Percentiles rank a stretch among this genome's conserved stretches.
Evolutionary conservation across 768 basidiomycete species (phyloP).

Genomic region (Boletus pseudo-olivaceus): DNA sequence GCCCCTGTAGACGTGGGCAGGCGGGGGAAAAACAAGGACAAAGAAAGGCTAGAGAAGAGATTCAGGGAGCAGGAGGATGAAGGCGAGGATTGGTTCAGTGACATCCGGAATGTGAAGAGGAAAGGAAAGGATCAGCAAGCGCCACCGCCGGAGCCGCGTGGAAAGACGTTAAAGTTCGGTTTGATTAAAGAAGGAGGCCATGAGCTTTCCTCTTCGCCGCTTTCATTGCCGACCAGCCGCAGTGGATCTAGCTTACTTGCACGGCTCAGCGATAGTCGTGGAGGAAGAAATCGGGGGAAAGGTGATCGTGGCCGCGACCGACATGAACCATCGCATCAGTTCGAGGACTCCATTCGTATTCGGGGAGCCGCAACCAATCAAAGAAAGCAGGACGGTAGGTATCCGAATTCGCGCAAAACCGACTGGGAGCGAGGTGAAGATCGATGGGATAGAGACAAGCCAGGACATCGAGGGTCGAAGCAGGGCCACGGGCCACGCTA

Average conservation of each 20-base stretch:
- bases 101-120: constrained; percentile 29
- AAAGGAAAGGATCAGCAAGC: constrained; percentile 21
- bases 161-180: constrained; percentile 38
- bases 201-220: constrained; percentile 18
- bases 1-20: constrained; percentile 62
- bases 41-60: constrained; percentile 50
- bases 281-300: constrained; percentile 4
- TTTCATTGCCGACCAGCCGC: constrained; percentile 18
- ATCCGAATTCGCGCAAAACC: constrained; percentile 7
- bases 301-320: constrained; percentile 5
- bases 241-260: constrained; percentile 33
- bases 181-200: constrained; percentile 29
- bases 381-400: constrained; percentile 11
- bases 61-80: constrained; percentile 55
- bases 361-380: constrained; percentile 30
- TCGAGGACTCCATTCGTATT: constrained; percentile 20
- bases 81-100: constrained; percentile 64
- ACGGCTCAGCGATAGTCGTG: constrained; percentile 24
- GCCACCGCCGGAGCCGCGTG: constrained; percentile 8
- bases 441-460: constrained; percentile 22
- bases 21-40: constrained; percentile 59
- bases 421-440: constrained; percentile 17
- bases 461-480: constrained; percentile 18
- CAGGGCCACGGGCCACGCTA: constrained; percentile 43
- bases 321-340: constrained; percentile 1